A percentile compares a stretch with the other conserved stretches of the same genome.
phyloP scores from a whole-genome alignment of 192 early-diverging fungal genomes.

The Bifiguratus adelaidae region DNA sequence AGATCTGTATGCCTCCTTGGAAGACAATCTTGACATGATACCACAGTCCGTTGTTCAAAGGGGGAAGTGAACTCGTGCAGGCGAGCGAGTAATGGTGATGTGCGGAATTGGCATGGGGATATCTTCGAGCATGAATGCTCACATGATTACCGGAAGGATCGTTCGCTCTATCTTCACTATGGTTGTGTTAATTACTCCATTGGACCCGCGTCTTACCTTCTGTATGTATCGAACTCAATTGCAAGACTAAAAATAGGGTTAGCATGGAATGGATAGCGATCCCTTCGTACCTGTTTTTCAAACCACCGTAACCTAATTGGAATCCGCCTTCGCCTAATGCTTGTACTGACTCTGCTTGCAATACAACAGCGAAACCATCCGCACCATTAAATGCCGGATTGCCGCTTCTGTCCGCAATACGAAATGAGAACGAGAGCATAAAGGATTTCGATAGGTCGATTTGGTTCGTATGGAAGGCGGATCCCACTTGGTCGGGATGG shows the following conservation, averaged over 20 bases:
- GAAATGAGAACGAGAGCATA: slow-evolving; percentile 12
- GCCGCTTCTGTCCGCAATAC: slow-evolving; percentile 12
- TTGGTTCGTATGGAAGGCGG: background rate
- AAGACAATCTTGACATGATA: slow-evolving; percentile 4
- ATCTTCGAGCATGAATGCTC: slow-evolving; percentile 16
- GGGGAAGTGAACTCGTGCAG: slow-evolving; percentile 12
- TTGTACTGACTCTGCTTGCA: slow-evolving; percentile 7
- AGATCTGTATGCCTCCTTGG: background rate
- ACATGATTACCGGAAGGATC: slow-evolving; percentile 25
- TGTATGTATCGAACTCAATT: slow-evolving; percentile 25
- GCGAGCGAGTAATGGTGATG: slow-evolving; percentile 17
- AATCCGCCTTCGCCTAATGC: slow-evolving; percentile 18
- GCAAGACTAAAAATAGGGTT: slow-evolving; percentile 8
- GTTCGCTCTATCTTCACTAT: background rate
- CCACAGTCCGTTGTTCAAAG: slow-evolving; percentile 13
- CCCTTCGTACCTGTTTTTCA: slow-evolving; percentile 11
- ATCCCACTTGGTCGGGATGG: slow-evolving; percentile 8
- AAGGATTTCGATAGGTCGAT: slow-evolving; percentile 6
- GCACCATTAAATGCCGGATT: slow-evolving; percentile 8
- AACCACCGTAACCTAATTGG: slow-evolving; percentile 22
- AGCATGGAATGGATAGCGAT: background rate
- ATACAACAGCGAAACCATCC: slow-evolving; percentile 22
- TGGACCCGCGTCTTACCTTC: slow-evolving; percentile 5
- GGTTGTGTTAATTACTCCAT: background rate
- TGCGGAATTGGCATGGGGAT: slow-evolving; percentile 7